A percentile compares a stretch with the other conserved stretches of the same genome.
Conservation (phyloP, 345 rosid species). For the Syzygium aromaticum region DNA sequence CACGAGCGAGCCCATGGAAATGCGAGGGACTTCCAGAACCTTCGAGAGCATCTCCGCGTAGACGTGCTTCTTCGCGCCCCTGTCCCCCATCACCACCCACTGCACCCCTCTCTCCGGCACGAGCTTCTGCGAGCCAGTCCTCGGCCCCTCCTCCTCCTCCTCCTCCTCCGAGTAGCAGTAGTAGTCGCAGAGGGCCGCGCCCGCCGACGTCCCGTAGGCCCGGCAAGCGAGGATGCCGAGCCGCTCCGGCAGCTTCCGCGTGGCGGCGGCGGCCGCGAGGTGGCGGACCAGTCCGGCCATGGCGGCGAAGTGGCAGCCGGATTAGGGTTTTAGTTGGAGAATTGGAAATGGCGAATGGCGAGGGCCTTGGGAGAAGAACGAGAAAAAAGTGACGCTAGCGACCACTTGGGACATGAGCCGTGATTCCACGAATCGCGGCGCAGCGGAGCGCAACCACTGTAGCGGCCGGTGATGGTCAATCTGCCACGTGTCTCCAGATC, state of each 20-base stretch:
- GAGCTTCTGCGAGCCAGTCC: constrained; percentile 25
- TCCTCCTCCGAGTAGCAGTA: constrained; percentile 34
- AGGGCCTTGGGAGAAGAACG: accelerated
- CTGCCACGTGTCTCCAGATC: background rate
- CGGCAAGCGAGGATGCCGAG: constrained; percentile 9
- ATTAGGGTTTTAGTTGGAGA: background rate
- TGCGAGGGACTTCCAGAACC: constrained; percentile 81
- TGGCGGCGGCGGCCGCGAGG: constrained; percentile 3
- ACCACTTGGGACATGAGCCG: background rate
- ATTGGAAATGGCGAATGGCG: background rate
- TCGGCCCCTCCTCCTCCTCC: constrained; percentile 7
- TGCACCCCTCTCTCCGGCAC: constrained; percentile 71
- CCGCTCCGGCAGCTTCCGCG: constrained; percentile 8
- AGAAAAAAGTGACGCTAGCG: background rate
- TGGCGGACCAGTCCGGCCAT: constrained; percentile 24
- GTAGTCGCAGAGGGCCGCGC: constrained; percentile 28
- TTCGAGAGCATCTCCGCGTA: constrained; percentile 77
- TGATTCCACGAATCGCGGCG: background rate
- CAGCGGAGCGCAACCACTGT: background rate
- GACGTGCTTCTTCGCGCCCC: constrained; percentile 59
- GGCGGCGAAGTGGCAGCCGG: background rate
- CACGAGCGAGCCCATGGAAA: constrained; percentile 83
- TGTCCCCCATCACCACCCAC: constrained; percentile 89
- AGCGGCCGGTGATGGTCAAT: accelerated
- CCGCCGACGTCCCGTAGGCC: constrained; percentile 50